Base-by-base conservation (phyloP, 768 basidiomycete species). In the Macrolepiota albuminosa region DNA sequence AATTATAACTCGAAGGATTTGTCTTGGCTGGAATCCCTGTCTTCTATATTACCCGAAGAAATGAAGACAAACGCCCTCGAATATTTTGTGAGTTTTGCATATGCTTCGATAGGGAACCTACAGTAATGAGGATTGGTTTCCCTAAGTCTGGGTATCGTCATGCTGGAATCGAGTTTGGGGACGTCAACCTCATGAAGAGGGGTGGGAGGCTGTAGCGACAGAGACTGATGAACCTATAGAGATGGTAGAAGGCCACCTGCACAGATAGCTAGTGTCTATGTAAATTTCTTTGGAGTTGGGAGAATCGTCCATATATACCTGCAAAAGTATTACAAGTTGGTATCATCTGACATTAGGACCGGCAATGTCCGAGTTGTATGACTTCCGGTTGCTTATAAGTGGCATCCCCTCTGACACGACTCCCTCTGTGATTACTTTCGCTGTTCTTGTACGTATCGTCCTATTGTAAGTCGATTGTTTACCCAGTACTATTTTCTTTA, bases 151-250 rank as follows among this genome's bases (percentile, higher is more conserved):
- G 67, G 64, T 83, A 26, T 65, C 73, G 40, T 74, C 75, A 31
- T 69, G 75, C 46, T 63, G 83, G 54, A 76, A 79, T 56, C 74
- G 81, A 62, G 67, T 87, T 57, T 76, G 78, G 42, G 82, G 86
- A 29, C 78, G 79, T 48, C 80, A 81, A 14, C 73, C 76, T 54
- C 73, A 78, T 26, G 83, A 81, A 18, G 81, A 82, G 26, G 91
- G 90, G 21, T 90, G 90, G 91, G 79, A 88, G 74, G 86, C 87
- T 29, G 85, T 92, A 46, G 85, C 90, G 43, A 91, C 87, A 31
- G 84, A 86, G 33, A 81, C 77, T 29, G 89, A 89, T 61, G 88
- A 89, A 62, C 76, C 72, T 14, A 76, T 91, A 47, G 91, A 93
- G 76, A 89, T 89, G 81, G 66, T 73, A 29, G 79, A 84, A 68